Base-by-base conservation (phyloP, 176 grass and related monocot genomes). In the Oryza meridionalis region DNA sequence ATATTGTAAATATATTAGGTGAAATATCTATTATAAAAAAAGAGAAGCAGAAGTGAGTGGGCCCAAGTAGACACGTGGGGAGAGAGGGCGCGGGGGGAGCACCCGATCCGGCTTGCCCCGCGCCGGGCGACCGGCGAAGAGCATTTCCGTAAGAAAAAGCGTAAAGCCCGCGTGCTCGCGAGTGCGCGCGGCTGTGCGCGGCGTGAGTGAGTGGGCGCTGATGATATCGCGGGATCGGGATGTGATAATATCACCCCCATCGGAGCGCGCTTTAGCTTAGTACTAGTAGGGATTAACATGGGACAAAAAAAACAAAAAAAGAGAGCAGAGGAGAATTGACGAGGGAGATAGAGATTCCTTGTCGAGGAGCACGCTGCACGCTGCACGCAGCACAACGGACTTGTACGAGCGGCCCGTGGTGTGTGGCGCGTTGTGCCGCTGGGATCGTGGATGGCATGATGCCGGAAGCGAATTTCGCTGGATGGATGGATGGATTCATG, bases 391-490 rank as follows among this genome's bases (percentile, higher is more conserved):
- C 68, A 11, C 70, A 16, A 47, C 7, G 1, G 42, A 43, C 42
- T 43, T 10, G 53, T 58, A 58, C 53, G 17, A 58, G 53, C 53
- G 53, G 53, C 17, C 53, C 3, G 53, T 58, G 53, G 53, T 5
- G 50, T 49, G 49, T 51, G 47, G 49, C 49, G 49, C 14, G 13
- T 58, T 49, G 46, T 49, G 46, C 42, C 17, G 19, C 21, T 12
- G 46, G 29, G 32, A 32, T 67, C 46, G 14, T 7, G 31, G 33
- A 9, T 21, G 49, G 2, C 83, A 85, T 78, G 65, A 78, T 85
- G 33, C 37, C 6, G 17, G 53, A 58, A 58, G 17, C 53, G 53
- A 58, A 58, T 58, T 58, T 58, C 21, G 16, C 53, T 58, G 53
- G 16, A 21, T 21, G 6, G 17, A 58, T 58, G 53, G 53, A 58